A percentile compares a stretch with the other conserved stretches of the same genome.
phyloP scores from a whole-genome alignment of 768 basidiomycete species.

The Lentinus tigrinus region DNA sequence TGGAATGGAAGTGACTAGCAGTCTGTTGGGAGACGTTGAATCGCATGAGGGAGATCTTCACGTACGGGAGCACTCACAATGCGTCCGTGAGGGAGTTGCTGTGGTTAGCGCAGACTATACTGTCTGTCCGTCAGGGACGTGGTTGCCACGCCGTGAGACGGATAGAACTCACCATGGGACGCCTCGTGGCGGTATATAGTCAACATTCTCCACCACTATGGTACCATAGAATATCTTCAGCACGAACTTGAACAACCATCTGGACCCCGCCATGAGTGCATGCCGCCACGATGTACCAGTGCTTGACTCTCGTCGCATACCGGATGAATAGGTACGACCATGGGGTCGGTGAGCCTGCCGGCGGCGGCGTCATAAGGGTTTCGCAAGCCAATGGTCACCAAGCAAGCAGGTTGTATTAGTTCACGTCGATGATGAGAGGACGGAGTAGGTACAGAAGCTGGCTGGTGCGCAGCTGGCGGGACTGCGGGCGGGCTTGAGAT shows the following conservation, averaged over 20 bases:
- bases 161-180: constrained; percentile 59
- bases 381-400: too few species aligned
- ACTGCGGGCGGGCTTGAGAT: too few species aligned
- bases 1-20: constrained; percentile 75
- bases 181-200: constrained; percentile 71
- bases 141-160: not conserved
- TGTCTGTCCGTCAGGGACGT: constrained; percentile 26
- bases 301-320: constrained; percentile 31
- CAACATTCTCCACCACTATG: constrained; percentile 78
- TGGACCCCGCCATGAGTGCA: constrained; percentile 24
- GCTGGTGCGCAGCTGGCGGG: too few species aligned
- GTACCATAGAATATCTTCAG: constrained; percentile 90
- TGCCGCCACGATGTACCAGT: not conserved
- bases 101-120: constrained; percentile 86
- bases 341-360: constrained; percentile 42
- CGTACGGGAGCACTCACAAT: constrained; percentile 48
- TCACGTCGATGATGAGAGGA: too few species aligned
- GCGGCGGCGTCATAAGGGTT: constrained; percentile 26
- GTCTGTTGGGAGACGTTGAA: constrained; percentile 36
- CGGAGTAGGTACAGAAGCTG: too few species aligned
- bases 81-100: constrained; percentile 86
- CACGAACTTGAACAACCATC: constrained; percentile 74
- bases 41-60: not conserved
- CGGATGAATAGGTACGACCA: constrained; percentile 73
- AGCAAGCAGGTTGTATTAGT: too few species aligned